A percentile compares a stretch with the other conserved stretches of the same genome.
phyloP scores from a whole-genome alignment of 2,329 filamentous ascomycete species.

The Neonectria faginata region DNA sequence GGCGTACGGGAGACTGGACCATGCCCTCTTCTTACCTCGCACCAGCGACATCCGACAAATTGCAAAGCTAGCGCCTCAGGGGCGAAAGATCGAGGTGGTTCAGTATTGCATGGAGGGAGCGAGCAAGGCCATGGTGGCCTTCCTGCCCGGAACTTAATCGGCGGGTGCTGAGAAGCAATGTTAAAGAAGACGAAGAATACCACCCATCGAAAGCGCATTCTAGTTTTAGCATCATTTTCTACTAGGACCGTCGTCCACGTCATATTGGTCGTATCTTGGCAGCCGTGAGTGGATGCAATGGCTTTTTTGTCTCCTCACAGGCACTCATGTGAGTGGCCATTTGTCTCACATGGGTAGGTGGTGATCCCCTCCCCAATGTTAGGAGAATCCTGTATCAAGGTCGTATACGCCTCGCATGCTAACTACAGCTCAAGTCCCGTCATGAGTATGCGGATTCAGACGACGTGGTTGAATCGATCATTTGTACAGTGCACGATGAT shows the following conservation, averaged over 20 bases:
- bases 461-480: background rate
- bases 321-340: background rate
- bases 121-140: slow-evolving; percentile 83
- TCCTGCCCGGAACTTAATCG: slow-evolving; percentile 58
- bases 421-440: background rate
- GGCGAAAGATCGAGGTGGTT: slow-evolving; percentile 75
- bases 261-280: background rate
- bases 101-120: slow-evolving; percentile 94
- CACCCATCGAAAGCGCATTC: no score
- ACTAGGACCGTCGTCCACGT: background rate
- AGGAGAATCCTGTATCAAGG: background rate
- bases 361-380: background rate
- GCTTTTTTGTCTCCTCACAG: background rate
- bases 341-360: background rate
- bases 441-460: background rate
- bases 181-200: background rate
- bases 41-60: slow-evolving; percentile 86
- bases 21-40: slow-evolving; percentile 85
- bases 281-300: background rate
- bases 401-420: background rate
- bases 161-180: slow-evolving; percentile 20
- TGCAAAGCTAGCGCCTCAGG: slow-evolving; percentile 65
- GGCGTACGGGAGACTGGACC: slow-evolving; percentile 69
- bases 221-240: no score
- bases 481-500: slow-evolving; percentile 22